These are phyloP conservation scores for Jatropha multifida DNA, from an alignment of 441 rosid genomes.

Conservation along the genomic window DNA sequence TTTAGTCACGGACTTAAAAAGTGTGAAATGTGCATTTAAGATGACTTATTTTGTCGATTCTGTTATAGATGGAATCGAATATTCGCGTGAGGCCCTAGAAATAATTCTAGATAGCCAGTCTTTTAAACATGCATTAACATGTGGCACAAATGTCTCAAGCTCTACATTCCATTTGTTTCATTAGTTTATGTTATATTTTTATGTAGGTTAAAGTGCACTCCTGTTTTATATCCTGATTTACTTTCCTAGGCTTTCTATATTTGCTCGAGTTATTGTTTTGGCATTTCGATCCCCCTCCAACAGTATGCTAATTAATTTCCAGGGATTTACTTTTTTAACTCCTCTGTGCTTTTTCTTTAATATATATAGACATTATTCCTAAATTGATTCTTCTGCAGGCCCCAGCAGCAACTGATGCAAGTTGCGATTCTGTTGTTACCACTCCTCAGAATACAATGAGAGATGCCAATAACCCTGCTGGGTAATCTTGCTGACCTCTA, in stretches of 20 bases:
- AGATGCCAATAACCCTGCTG: slow-evolving; percentile 97
- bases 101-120: background rate
- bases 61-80: background rate
- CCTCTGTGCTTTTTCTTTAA: background rate
- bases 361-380: slow-evolving; percentile 7
- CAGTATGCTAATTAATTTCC: background rate
- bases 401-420: slow-evolving; percentile 63
- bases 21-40: background rate
- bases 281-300: background rate
- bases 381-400: slow-evolving; percentile 45
- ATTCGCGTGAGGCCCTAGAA: background rate
- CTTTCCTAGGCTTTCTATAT: background rate
- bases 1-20: background rate
- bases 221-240: slow-evolving; percentile 12
- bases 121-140: background rate
- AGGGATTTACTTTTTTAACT: background rate
- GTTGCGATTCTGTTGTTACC: slow-evolving; percentile 88
- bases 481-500: slow-evolving; percentile 43
- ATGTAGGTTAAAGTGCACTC: background rate
- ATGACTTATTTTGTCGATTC: background rate
- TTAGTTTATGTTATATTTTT: background rate
- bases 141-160: background rate
- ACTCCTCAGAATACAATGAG: slow-evolving; percentile 90
- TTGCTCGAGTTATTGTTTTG: background rate
- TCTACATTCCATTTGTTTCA: background rate